Conservation (phyloP, 441 rosid species). For the Pelargonium fulgidum region DNA sequence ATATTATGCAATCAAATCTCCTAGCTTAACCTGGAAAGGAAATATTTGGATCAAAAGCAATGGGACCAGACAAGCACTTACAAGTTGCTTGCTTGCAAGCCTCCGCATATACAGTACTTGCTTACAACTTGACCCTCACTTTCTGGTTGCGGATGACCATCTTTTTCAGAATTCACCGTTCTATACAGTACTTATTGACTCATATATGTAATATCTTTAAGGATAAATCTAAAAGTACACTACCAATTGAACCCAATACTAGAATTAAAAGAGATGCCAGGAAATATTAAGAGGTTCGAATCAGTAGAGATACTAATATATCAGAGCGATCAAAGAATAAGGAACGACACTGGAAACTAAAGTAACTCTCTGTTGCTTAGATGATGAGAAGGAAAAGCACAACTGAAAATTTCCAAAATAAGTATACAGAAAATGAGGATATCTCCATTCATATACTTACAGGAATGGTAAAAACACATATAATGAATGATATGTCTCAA, state of each 20-base stretch:
- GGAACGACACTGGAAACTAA: not conserved
- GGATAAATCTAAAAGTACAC: not conserved
- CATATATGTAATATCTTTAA: not conserved
- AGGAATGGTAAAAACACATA: not conserved
- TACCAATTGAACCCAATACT: no score
- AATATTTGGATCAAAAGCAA: not conserved
- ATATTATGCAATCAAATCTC: not conserved
- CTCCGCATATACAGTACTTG: not conserved
- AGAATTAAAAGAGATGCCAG: no score
- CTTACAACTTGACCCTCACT: not conserved
- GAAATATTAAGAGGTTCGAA: not conserved
- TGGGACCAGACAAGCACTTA: not conserved
- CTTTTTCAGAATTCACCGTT: not conserved
- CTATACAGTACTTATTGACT: not conserved
- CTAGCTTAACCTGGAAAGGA: not conserved
- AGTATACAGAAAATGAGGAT: not conserved
- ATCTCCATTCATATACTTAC: not conserved
- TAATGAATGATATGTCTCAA: not conserved
- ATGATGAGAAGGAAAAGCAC: not conserved
- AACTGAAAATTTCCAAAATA: not conserved
- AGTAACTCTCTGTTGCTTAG: not conserved
- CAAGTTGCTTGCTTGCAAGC: not conserved
- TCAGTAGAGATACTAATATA: not conserved
- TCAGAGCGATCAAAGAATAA: not conserved
- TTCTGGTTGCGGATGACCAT: no score